Evolutionary conservation across 352 stramenopile genomes (phyloP).

Genomic region (Halophytophthora polymorphica): DNA sequence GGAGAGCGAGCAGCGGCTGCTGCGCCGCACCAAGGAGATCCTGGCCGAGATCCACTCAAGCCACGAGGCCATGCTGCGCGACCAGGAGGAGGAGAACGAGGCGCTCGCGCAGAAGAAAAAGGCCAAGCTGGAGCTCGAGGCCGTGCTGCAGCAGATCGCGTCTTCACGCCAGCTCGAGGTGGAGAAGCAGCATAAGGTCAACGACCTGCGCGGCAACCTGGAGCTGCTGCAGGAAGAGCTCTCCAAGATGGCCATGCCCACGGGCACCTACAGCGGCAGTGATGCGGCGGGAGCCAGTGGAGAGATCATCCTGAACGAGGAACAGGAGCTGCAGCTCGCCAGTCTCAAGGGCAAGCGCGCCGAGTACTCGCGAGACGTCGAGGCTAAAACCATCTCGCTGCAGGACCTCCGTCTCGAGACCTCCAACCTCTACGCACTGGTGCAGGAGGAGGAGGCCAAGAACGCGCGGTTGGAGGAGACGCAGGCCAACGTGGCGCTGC

Average conservation of each 20-base stretch:
- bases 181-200: constrained; percentile 77
- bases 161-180: constrained; percentile 53
- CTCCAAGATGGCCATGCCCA: constrained; percentile 49
- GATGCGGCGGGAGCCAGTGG: constrained; percentile 6
- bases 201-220: constrained; percentile 58
- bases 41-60: constrained; percentile 70
- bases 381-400: constrained; percentile 63
- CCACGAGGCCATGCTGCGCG: constrained; percentile 68
- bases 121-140: constrained; percentile 66
- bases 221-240: constrained; percentile 65
- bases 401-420: constrained; percentile 67
- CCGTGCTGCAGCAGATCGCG: constrained; percentile 59
- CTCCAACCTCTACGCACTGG: constrained; percentile 54
- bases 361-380: constrained; percentile 65
- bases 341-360: constrained; percentile 69
- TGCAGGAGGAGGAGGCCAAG: constrained; percentile 59
- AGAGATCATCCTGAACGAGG: constrained; percentile 60
- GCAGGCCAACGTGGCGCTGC: constrained; percentile 28
- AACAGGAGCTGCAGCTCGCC: constrained; percentile 67
- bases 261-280: constrained; percentile 3
- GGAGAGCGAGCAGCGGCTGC: constrained; percentile 72
- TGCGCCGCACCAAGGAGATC: constrained; percentile 71
- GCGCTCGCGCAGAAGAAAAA: constrained; percentile 69
- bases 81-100: constrained; percentile 80
- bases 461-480: constrained; percentile 61